Evolutionary conservation across 805 yeast genomes (phyloP).

Genomic region (Metschnikowia cerradonensis): DNA sequence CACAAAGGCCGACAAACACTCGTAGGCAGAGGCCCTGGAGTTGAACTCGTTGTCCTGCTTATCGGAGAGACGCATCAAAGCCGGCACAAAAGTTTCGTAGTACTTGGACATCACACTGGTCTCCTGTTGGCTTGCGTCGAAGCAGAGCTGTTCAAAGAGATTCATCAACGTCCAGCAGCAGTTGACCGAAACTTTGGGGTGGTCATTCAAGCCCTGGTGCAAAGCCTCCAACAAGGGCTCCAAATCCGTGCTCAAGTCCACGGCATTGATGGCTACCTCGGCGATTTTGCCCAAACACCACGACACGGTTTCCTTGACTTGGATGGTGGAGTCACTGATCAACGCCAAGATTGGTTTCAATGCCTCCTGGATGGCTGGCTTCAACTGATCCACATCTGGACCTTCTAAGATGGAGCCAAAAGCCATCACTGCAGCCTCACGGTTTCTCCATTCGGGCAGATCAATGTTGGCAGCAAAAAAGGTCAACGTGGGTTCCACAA

Average conservation of each 20-base stretch:
- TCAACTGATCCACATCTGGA: constrained; percentile 71
- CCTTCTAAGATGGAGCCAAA: constrained; percentile 97
- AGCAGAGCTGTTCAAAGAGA: constrained; percentile 74
- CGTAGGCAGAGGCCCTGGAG: constrained; percentile 94
- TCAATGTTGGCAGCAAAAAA: constrained; percentile 77
- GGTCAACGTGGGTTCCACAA: constrained; percentile 76
- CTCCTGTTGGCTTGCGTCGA: constrained; percentile 44
- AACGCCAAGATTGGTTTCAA: constrained; percentile 70
- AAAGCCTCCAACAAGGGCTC: constrained; percentile 73
- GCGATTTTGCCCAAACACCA: constrained; percentile 98
- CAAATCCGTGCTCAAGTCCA: constrained; percentile 60
- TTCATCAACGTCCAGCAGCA: constrained; percentile 97
- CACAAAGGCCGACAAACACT: constrained; percentile 82
- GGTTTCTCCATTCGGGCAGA: constrained; percentile 63
- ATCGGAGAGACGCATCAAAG: constrained; percentile 63
- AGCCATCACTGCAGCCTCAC: constrained; percentile 99
- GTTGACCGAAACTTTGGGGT: constrained; percentile 91
- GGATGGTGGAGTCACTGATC: constrained; percentile 71
- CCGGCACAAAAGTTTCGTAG: constrained; percentile 65
- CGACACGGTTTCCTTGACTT: constrained; percentile 94
- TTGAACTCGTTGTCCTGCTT: constrained; percentile 79
- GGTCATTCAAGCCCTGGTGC: constrained; percentile 78
- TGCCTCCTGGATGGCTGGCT: constrained; percentile 72
- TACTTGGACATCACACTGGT: constrained; percentile 70
- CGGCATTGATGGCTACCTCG: constrained; percentile 74